A percentile compares a stretch with the other conserved stretches of the same genome.
phyloP scores from a whole-genome alignment of 257 asterid species.

The Penstemon davidsonii region DNA sequence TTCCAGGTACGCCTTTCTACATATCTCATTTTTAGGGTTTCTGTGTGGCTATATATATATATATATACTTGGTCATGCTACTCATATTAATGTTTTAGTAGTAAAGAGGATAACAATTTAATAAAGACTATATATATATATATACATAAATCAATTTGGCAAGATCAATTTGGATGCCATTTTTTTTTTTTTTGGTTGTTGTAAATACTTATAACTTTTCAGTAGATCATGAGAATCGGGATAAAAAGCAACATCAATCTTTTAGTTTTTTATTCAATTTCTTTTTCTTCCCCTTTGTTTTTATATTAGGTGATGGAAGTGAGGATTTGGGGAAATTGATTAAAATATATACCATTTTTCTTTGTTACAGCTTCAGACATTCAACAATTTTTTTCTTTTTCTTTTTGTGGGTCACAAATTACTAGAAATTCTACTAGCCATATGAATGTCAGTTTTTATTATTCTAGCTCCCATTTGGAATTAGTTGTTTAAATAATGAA shows the following conservation, averaged over 20 bases:
- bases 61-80: slow-evolving; percentile 1
- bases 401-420: too few species aligned
- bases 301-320: slow-evolving; percentile 18
- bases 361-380: background rate
- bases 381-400: background rate
- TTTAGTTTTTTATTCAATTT: background rate
- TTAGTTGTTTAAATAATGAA: slow-evolving; percentile 26
- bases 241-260: background rate
- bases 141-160: background rate
- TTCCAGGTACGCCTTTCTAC: slow-evolving; percentile 6
- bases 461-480: slow-evolving; percentile 16
- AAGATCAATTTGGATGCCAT: background rate
- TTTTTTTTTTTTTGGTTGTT: background rate
- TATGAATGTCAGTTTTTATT: too few species aligned
- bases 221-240: background rate
- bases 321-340: too few species aligned
- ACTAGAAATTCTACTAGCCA: too few species aligned
- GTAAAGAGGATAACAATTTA: background rate
- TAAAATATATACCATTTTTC: too few species aligned
- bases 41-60: background rate
- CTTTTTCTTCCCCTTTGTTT: background rate
- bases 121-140: too few species aligned
- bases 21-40: slow-evolving; percentile 37
- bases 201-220: background rate
- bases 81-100: background rate